Evolutionary conservation across 345 rosid species (phyloP), one percentile per base, ranked within the genome.

Genomic region (Hypericum androsaemum): DNA sequence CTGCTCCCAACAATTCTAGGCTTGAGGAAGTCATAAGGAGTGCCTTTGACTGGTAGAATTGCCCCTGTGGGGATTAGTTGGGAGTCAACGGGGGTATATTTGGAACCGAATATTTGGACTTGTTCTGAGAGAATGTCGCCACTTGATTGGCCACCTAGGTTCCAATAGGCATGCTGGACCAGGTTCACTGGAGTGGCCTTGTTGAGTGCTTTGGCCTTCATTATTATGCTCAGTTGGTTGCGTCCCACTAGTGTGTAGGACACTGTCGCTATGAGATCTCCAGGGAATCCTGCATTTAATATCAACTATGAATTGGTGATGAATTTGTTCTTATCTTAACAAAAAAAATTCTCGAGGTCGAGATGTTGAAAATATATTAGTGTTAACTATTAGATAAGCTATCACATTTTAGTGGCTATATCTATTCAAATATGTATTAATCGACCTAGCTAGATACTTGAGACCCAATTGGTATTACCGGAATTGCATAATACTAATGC

Each of bases 161-260:
- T 51, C 54, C 54, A 51, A 41, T 51, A 51, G 6, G 54, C 38
- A 10, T 51, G 54, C 14, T 51, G 37, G 41, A 41, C 54, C 13
- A 51, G 38, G 13, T 37, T 51, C 9, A 51, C 54, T 7, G 54
- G 54, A 7, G 54, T 51, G 3, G 40, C 54, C 13, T 51, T 51
- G 54, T 51, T 51, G 4, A 51, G 39, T 17, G 54, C 54, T 37
- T 37, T 51, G 37, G 54, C 54, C 37, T 51, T 35, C 54, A 51
- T 36, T 9, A 10, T 36, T 12, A 51, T 35, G 41, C 54, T 51
- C 54, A 51, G 38, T 37, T 51, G 41, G 16, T 37, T 51, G 15
- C 32, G 4, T 13, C 9, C 54, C 9, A 35, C 3, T 13, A 51
- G 54, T 11, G 39, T 51, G 54, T 36, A 51, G 5, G 37, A 35